Percentiles rank a stretch among this genome's conserved stretches.
phyloP scores from a whole-genome alignment of 176 grass and related monocot species.

The Dactylis glomerata region DNA sequence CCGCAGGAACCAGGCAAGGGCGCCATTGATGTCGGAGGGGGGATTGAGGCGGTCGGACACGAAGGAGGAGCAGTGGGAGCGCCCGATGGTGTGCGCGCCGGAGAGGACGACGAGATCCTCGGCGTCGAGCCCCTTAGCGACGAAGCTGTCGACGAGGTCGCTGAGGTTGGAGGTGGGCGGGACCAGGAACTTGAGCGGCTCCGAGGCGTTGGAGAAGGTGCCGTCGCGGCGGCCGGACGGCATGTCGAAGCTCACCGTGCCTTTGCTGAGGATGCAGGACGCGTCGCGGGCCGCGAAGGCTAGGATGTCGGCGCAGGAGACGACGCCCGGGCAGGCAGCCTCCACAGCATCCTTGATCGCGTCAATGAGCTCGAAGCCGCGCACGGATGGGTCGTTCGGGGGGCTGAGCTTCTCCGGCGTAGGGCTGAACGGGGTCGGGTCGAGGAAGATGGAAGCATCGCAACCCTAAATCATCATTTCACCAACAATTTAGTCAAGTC shows the following conservation, averaged over 20 bases:
- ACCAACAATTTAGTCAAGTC: neutral
- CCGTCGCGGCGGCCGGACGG: constrained; percentile 19
- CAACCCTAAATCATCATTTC: neutral
- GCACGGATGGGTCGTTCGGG: neutral
- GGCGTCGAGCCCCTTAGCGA: neutral
- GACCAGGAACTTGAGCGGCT: constrained; percentile 13
- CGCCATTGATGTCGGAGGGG: no score
- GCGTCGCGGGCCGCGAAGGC: neutral
- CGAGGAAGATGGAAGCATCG: neutral
- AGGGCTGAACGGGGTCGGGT: neutral
- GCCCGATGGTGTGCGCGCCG: no score
- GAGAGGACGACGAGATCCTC: constrained; percentile 49
- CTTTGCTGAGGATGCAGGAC: neutral
- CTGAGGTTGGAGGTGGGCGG: constrained; percentile 1
- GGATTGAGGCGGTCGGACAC: no score
- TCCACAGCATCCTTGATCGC: neutral
- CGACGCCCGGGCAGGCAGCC: neutral
- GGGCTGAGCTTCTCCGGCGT: neutral
- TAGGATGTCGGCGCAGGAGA: neutral
- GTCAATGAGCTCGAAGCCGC: neutral
- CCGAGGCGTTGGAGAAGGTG: constrained; percentile 26
- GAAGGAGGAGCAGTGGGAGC: no score
- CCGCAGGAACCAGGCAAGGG: no score
- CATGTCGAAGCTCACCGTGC: neutral
- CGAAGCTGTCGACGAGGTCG: neutral